Conservation (phyloP, 495 filamentous ascomycete genomes). For the Penicillium canescens region DNA sequence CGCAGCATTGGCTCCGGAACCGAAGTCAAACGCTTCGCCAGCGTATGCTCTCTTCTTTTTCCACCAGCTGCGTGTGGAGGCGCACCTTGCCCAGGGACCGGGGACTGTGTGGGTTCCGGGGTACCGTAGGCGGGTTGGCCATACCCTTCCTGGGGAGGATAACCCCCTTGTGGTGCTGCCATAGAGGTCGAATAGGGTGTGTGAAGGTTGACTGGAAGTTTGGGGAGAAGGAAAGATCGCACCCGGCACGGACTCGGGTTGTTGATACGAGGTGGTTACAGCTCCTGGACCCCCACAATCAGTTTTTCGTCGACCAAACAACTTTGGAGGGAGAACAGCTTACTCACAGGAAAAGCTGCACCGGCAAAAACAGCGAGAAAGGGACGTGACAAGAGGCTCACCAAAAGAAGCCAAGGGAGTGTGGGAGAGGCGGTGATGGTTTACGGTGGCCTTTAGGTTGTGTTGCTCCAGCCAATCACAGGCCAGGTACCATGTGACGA, state of each 20-base stretch:
- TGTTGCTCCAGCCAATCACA: constrained; percentile 39
- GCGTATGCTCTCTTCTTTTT: constrained; percentile 93
- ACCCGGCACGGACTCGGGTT: constrained; percentile 9
- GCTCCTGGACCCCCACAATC: constrained; percentile 34
- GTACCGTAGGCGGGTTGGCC: constrained; percentile 50
- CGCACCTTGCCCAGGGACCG: constrained; percentile 29
- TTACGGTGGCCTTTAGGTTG: constrained; percentile 46
- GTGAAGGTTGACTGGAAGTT: constrained; percentile 5
- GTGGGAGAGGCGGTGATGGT: constrained; percentile 31
- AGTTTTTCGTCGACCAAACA: constrained; percentile 14
- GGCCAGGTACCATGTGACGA: constrained; percentile 19
- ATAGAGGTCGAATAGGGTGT: constrained; percentile 31
- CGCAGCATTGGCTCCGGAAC: constrained; percentile 81
- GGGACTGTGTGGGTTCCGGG: constrained; percentile 34
- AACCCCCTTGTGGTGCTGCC: constrained; percentile 65
- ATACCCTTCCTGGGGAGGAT: constrained; percentile 56
- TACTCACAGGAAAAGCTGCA: constrained; percentile 1
- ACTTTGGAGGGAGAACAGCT: not conserved
- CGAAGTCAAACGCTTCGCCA: constrained; percentile 91
- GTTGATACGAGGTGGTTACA: constrained; percentile 25
- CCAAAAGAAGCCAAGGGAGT: constrained; percentile 10
- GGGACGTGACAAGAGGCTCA: constrained; percentile 9
- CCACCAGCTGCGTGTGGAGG: constrained; percentile 47
- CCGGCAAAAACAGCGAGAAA: not conserved
- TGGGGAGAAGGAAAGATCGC: constrained; percentile 5